Evolutionary conservation across 2,329 filamentous ascomycete species (phyloP).

Genomic region (Aspergillus brunneoviolaceus): DNA sequence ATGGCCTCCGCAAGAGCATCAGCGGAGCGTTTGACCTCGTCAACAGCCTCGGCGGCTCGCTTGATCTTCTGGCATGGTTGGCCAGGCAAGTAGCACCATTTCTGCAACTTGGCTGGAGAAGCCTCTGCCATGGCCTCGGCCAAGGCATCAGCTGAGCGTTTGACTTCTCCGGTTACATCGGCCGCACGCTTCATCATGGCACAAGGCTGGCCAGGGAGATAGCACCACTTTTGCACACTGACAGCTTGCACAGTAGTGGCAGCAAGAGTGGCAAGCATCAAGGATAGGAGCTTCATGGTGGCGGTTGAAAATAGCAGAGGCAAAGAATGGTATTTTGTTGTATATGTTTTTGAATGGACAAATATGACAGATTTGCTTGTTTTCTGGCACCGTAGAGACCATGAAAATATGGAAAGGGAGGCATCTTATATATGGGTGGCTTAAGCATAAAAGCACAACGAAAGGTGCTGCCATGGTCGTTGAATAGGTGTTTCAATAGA

Average conservation of each 20-base stretch:
- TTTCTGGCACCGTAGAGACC: not conserved
- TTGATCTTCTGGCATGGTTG: conserved; percentile 57
- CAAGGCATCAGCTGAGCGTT: conserved; percentile 34
- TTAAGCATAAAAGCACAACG: not conserved
- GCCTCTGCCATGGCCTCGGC: conserved; percentile 32
- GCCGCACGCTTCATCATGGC: conserved; percentile 30
- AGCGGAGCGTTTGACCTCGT: conserved; percentile 44
- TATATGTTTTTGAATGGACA: not conserved
- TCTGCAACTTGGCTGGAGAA: conserved; percentile 24
- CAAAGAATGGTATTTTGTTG: conserved; percentile 6
- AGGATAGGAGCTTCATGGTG: conserved; percentile 51
- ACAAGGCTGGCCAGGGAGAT: conserved; percentile 31
- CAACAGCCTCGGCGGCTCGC: conserved; percentile 66
- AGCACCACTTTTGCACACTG: conserved; percentile 31
- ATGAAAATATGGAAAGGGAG: not conserved
- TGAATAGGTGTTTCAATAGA: not conserved
- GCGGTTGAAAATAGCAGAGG: conserved; percentile 9
- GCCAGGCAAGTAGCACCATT: conserved; percentile 36
- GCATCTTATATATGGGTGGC: not conserved
- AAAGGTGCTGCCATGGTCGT: not conserved
- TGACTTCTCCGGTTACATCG: conserved; percentile 27
- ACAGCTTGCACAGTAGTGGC: conserved; percentile 36
- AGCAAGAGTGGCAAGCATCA: conserved; percentile 45
- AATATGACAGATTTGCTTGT: not conserved
- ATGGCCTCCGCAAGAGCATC: conserved; percentile 35